Base-by-base conservation (phyloP, 352 stramenopile genomes). In the Pythium aquatile region DNA sequence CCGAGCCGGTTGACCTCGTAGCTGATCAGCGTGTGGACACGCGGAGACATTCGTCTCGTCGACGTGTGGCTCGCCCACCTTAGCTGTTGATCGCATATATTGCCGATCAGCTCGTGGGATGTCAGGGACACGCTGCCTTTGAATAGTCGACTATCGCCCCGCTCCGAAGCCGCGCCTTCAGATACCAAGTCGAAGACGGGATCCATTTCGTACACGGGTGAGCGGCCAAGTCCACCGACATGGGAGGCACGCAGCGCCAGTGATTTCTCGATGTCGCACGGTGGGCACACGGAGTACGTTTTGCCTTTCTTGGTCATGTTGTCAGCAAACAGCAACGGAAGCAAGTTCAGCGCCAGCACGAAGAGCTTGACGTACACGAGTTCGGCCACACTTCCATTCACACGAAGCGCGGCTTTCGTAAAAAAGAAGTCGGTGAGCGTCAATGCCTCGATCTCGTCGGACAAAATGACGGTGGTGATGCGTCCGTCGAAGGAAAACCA, bases 281-380 rank as follows among this genome's bases (percentile, higher is more conserved):
- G 8, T 32, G 33, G 10, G 16, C 7, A 51, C 17, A 13, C 47
- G 35, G 16, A 51, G 11, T 58, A 63, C 39, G 10, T 37, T 32
- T 29, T 37, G 35, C 39, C 60, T 13, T 28, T 48, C 9, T n/a
- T 37, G 2, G 48, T 62, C 33, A 66, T 58, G 7, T 29, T 42
- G 46, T 53, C 32, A 5, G 55, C 51, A 17, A 60, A 55, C 0
- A 69, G 1, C 3, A 73, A 24, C 3, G 66, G 40, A 7, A 66
- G 7, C 32, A 54, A 5, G 35, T 69, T 69, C 4, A 65, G 7
- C 5, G 26, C 58, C 3, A 77, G 42, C 24, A 77, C 39, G n/a
- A n/a, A 35, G 4, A 77, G 24, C 49, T 77, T 77, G 47, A 56
- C 33, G 0, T 13, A 26, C 46, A 74, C 74, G 16, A 74, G 33